These are phyloP conservation scores for Phanerochaete sordida DNA, from an alignment of 768 basidiomycete species.

Conservation along the genomic window DNA sequence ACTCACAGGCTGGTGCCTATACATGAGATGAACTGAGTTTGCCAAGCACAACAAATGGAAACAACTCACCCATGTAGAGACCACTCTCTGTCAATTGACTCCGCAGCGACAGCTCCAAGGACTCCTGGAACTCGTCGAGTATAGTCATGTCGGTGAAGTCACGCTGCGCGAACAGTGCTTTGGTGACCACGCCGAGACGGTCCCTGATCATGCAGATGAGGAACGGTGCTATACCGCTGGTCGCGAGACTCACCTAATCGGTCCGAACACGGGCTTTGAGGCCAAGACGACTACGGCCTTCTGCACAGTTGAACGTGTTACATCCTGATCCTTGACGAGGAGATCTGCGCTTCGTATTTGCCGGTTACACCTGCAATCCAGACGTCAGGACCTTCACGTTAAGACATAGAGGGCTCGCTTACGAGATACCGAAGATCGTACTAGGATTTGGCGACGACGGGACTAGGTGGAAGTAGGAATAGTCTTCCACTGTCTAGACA, in stretches of 20 bases:
- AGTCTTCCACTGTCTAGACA: slow-evolving; percentile 81
- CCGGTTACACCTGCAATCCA: slow-evolving; percentile 73
- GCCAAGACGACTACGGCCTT: slow-evolving; percentile 96
- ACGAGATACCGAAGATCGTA: slow-evolving; percentile 97
- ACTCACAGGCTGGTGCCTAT: slow-evolving; percentile 69
- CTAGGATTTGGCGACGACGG: slow-evolving; percentile 64
- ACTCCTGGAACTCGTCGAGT: slow-evolving; percentile 81
- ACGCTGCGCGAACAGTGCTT: slow-evolving; percentile 65
- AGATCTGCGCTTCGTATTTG: slow-evolving; percentile 83
- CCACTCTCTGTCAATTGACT: slow-evolving; percentile 88
- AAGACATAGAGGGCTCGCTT: slow-evolving; percentile 25
- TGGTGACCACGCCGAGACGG: slow-evolving; percentile 91
- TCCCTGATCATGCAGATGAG: slow-evolving; percentile 47
- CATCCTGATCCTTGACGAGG: slow-evolving; percentile 74
- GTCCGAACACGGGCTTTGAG: slow-evolving; percentile 87
- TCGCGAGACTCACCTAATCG: slow-evolving; percentile 60
- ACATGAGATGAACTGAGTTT: neutral
- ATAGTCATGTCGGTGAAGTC: slow-evolving; percentile 88
- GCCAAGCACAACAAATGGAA: neutral
- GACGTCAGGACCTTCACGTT: neutral
- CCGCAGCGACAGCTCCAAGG: slow-evolving; percentile 72
- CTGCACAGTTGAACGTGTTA: slow-evolving; percentile 94
- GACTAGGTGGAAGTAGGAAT: slow-evolving; percentile 93
- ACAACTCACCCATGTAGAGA: slow-evolving; percentile 86
- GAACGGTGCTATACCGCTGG: neutral